Base-by-base conservation (phyloP, 495 filamentous ascomycete species). In the Penicillium arizonense region DNA sequence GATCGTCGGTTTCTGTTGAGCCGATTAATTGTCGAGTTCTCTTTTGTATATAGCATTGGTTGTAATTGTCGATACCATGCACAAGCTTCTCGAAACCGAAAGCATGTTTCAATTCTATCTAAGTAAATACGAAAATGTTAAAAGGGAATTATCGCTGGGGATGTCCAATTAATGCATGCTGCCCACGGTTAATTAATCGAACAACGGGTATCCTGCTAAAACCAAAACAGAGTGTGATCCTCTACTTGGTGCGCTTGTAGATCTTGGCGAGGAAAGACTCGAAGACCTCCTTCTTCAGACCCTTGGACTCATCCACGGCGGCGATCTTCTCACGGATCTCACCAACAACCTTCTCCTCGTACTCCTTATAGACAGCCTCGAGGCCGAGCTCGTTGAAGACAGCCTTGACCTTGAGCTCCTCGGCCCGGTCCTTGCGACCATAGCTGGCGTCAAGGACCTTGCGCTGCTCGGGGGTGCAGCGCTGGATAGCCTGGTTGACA, bases 211-310 rank as follows among this genome's bases (percentile, higher is more conserved):
- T 53, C 36, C n/a, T 47, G 56, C 39, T 48, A 47, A 51, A 49
- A 47, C 38, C 44, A 33, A 18, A 30, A 42, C 34, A 16, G 39
- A 56, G 45, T 4, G n/a, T 26, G 20, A 40, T 47, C 16, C 28
- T 64, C 58, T 76, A 97, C 76, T 95, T 96, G 79, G 81, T 94
- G 62, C 94, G 82, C 81, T 96, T 95, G 78, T 97, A 97, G 68
- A 98, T 97, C 83, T 97, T 98, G 65, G 73, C 76, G 57, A 98
- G 77, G 82, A 97, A 97, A 26, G 82, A 76, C 63, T 96, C 88
- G 62, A 97, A 96, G 21, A 97, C 83, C 46, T 77, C 82, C 81
- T 86, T 91, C 81, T 92, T 96, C 62, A 97, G 72, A 7, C 94
- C 95, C 55, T 88, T 79, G 32, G 76, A 77, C 79, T 96, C 91